A percentile compares a stretch with the other conserved stretches of the same genome.
Conservation (phyloP, 176 grass and related monocot species). For the Cenchrus purpureus region DNA sequence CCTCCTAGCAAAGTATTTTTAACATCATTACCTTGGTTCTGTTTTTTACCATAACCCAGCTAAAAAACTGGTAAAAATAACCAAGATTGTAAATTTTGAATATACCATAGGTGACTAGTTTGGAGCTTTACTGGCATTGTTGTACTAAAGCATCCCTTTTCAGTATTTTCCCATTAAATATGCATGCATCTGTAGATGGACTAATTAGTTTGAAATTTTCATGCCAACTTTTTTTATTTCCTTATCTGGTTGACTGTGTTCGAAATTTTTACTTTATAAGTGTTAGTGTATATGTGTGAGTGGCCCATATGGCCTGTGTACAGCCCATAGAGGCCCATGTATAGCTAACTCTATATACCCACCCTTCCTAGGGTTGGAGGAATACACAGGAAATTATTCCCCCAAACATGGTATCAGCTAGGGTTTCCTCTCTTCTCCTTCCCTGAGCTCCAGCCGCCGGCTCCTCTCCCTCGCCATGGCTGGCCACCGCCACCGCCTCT, state of each 20-base stretch:
- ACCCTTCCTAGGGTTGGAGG: too few relatives aligned
- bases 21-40: background rate
- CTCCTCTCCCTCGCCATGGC: too few relatives aligned
- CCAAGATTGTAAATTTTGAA: background rate
- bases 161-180: slow-evolving; percentile 4
- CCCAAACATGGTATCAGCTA: too few relatives aligned
- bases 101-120: background rate
- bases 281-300: too few relatives aligned
- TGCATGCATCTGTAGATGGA: background rate
- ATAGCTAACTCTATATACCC: too few relatives aligned
- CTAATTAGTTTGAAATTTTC: background rate
- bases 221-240: background rate
- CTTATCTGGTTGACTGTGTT: background rate
- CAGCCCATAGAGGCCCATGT: too few relatives aligned
- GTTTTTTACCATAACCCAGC: slow-evolving; percentile 3
- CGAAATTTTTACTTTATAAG: background rate
- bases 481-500: too few relatives aligned
- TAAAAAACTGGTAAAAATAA: background rate
- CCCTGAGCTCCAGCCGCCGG: too few relatives aligned
- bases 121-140: background rate
- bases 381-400: too few relatives aligned
- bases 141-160: background rate
- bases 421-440: too few relatives aligned
- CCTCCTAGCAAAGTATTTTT: slow-evolving; percentile 5
- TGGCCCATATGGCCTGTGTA: too few relatives aligned